These are phyloP conservation scores for Leccinum fuscescens DNA, from an alignment of 1,284 basidiomycete species.

Conservation along the genomic window DNA sequence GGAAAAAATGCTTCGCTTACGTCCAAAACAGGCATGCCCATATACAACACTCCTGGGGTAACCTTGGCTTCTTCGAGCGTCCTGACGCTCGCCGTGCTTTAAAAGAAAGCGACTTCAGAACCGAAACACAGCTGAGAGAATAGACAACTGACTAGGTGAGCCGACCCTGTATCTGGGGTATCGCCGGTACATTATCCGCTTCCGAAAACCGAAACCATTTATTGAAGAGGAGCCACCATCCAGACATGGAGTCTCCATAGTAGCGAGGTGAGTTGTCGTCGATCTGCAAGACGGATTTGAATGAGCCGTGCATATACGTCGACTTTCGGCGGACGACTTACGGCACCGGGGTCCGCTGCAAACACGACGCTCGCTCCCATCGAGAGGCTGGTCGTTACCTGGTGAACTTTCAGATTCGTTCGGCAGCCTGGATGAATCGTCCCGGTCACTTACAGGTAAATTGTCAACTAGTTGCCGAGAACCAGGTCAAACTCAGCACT, in stretches of 20 bases:
- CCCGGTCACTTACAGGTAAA: conserved; percentile 59
- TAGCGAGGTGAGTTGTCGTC: conserved; percentile 95
- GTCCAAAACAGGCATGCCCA: conserved; percentile 93
- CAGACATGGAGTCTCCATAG: conserved; percentile 94
- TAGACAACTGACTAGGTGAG: conserved; percentile 80
- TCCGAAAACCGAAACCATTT: conserved; percentile 91
- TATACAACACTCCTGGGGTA: conserved; percentile 85
- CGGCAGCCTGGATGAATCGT: not conserved
- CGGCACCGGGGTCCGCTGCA: conserved; percentile 92
- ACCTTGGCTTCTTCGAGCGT: conserved; percentile 94
- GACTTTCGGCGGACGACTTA: conserved; percentile 39
- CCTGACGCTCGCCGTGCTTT: conserved; percentile 91
- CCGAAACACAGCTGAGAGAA: not conserved
- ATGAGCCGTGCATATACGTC: not conserved
- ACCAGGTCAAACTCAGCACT: conserved; percentile 5
- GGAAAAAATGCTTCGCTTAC: conserved; percentile 37
- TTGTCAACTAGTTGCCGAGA: conserved; percentile 71
- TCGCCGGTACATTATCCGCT: conserved; percentile 80
- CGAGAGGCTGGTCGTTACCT: conserved; percentile 89
- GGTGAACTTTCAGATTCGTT: conserved; percentile 10
- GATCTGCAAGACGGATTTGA: conserved; percentile 42
- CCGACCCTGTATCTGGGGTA: conserved; percentile 95
- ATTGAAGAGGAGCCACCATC: conserved; percentile 95
- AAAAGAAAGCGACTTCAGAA: conserved; percentile 2
- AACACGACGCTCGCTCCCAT: conserved; percentile 94